Evolutionary conservation across 2,329 filamentous ascomycete genomes (phyloP), one percentile per base, ranked within the genome.

Genomic region (Fusarium cicatricum): DNA sequence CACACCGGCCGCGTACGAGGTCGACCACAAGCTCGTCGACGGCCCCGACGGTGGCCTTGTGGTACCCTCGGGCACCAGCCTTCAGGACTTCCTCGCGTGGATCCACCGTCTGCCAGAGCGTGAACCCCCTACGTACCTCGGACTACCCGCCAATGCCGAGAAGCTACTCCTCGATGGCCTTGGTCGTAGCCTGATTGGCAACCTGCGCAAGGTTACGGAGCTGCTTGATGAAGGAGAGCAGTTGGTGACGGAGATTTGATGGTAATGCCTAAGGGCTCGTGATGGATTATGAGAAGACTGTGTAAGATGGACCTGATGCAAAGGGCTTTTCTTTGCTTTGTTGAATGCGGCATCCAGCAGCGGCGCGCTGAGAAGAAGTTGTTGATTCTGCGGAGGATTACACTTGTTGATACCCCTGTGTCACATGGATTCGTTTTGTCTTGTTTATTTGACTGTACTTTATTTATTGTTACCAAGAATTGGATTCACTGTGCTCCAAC

Each of bases 161-260:
- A 99, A 98, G 78, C 74, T 99, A 72, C 76, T 99, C 67, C 82
- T 99, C 28, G 91, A 97, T 12, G 93, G 91, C 3, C 87, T 97
- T 70, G 96, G 94, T 37, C 85, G 86, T 71, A 90, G 89, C 69
- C 88, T 97, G 84, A 88, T 97, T 68, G 84, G 83, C 61, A 93
- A 97, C 74, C 69, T 98, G 74, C 88, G 89, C 71, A 91, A 89
- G 74, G 90, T 99, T 46, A 90, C 90, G 60, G 90, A 92, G 64
- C 81, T 97, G 75, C 77, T 99, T 70, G 94, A 99, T 75, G 95
- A 99, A 74, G 92, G 92, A 2, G 95, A 99, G 80, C 90, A 95
- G 74, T 79, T 97, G 64, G 90, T 96, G 84, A 86, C 86, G 40
- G 90, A 93, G 71, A 77, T 69, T 32, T 77, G 23, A 26, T 26